Evolutionary conservation across 306 rosid genomes (phyloP).

Genomic region (Ziziphus jujuba): DNA sequence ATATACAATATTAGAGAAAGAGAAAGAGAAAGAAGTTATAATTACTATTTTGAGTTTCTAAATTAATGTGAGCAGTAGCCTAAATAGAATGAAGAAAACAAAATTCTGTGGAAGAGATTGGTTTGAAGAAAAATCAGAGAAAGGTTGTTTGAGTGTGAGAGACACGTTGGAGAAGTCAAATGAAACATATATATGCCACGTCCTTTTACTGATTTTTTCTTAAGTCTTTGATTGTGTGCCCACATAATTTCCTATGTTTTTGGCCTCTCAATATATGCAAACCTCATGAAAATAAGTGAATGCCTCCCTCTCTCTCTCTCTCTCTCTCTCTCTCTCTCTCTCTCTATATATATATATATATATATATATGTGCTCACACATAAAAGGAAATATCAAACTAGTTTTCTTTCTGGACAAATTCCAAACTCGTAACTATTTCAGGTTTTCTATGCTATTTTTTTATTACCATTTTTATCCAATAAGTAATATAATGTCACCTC

Average conservation of each 20-base stretch:
- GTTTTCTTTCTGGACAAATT: background rate
- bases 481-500: no score
- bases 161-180: constrained; percentile 27
- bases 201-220: constrained; percentile 19
- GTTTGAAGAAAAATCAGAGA: constrained; percentile 15
- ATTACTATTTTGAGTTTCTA: constrained; percentile 10
- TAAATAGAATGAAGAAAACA: constrained; percentile 11
- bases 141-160: background rate
- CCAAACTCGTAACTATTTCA: background rate
- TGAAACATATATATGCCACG: constrained; percentile 23
- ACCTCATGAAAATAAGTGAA: background rate
- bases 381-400: background rate
- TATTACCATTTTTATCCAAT: no score
- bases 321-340: background rate
- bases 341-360: background rate
- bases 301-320: no score
- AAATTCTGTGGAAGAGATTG: constrained; percentile 30
- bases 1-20: no score
- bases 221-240: background rate
- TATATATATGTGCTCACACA: background rate
- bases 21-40: background rate
- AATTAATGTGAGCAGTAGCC: background rate
- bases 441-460: no score
- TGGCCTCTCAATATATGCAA: background rate
- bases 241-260: constrained; percentile 8